A percentile compares a stretch with the other conserved stretches of the same genome.
Conservation (phyloP, 2,329 filamentous ascomycete genomes). For the Leptoxyphium fumago region DNA sequence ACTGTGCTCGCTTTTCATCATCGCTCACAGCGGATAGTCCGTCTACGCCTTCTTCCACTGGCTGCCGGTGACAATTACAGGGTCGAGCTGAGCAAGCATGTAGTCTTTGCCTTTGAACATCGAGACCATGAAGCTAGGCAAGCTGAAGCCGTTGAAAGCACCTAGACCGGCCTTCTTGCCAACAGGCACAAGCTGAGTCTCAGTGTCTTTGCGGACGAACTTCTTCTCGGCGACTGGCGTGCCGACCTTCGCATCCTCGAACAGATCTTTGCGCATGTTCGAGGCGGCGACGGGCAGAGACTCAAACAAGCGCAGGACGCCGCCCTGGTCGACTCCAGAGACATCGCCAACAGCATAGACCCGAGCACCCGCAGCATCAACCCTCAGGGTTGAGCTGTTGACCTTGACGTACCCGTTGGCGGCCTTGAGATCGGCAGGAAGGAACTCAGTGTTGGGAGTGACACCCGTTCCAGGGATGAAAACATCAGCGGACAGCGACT, state of each 20-base stretch:
- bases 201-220: conserved; percentile 14
- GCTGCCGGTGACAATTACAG: neutral
- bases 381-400: conserved; percentile 30
- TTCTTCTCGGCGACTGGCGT: conserved; percentile 11
- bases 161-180: conserved; percentile 22
- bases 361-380: conserved; percentile 28
- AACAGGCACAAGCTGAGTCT: conserved; percentile 19
- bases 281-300: conserved; percentile 26
- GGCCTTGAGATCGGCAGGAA: conserved; percentile 34
- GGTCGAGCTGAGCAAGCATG: conserved; percentile 8
- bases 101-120: conserved; percentile 24
- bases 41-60: neutral
- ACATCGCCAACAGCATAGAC: conserved; percentile 37
- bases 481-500: conserved; percentile 32
- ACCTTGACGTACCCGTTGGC: conserved; percentile 34
- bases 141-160: conserved; percentile 17
- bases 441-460: conserved; percentile 36
- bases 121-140: conserved; percentile 22
- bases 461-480: conserved; percentile 40
- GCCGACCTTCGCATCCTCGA: conserved; percentile 15
- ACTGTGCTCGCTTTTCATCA: too few species aligned
- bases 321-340: conserved; percentile 27
- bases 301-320: conserved; percentile 25
- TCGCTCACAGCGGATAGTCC: too few species aligned
- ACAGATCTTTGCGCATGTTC: conserved; percentile 34